These are phyloP conservation scores for Rhodotorula paludigena DNA, from an alignment of 768 basidiomycete species.

Conservation along the genomic window DNA sequence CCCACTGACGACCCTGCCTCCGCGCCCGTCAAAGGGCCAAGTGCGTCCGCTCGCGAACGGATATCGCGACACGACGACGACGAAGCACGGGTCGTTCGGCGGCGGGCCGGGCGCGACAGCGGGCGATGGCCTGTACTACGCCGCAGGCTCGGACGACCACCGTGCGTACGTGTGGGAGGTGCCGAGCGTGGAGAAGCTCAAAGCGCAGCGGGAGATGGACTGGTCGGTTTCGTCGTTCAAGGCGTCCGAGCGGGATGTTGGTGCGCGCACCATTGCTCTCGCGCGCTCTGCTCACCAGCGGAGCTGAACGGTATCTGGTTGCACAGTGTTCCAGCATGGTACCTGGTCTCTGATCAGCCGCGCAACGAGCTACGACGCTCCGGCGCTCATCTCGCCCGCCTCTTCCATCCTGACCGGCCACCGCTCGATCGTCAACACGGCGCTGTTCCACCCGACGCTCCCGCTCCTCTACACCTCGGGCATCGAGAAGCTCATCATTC, in stretches of 20 bases:
- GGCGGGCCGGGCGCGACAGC: constrained; percentile 43
- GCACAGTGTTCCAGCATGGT: no score
- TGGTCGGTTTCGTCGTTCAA: no score
- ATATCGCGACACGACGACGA: constrained; percentile 32
- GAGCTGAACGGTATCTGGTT: no score
- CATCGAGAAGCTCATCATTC: constrained; percentile 53
- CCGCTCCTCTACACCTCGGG: constrained; percentile 66
- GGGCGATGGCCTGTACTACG: constrained; percentile 59
- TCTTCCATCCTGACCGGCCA: constrained; percentile 54
- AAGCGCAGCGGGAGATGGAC: constrained; percentile 41
- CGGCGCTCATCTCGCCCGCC: constrained; percentile 7
- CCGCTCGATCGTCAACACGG: constrained; percentile 69
- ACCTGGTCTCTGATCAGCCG: no score
- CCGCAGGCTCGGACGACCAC: constrained; percentile 79
- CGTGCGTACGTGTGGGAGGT: constrained; percentile 72
- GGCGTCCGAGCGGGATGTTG: background rate
- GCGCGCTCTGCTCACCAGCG: no score
- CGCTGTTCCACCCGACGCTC: constrained; percentile 65
- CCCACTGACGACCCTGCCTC: background rate
- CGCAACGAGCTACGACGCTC: background rate
- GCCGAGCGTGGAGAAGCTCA: constrained; percentile 56
- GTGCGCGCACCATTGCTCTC: background rate
- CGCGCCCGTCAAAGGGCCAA: no score
- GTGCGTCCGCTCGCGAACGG: background rate
- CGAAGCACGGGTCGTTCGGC: constrained; percentile 71